Evolutionary conservation across 106 monocot genomes (phyloP), one percentile per base, ranked within the genome.

Genomic region (Phalaenopsis aphrodite): DNA sequence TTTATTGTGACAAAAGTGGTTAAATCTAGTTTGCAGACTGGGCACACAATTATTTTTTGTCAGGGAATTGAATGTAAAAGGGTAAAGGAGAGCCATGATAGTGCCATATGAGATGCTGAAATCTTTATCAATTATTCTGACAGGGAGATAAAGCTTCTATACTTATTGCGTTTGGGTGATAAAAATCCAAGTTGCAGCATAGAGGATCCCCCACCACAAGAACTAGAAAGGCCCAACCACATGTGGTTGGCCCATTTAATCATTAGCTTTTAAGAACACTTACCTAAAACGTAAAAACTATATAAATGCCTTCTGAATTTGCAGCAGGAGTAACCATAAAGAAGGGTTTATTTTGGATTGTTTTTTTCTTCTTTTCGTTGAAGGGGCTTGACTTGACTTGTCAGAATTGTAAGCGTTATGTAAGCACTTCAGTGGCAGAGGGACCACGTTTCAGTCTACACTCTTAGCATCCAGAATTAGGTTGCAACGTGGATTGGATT

Each of bases 41-140:
- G 36, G 38, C 38, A 3, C 24, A 71, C 52, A 52, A 52, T 12
- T 52, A 52, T 52, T 52, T 71, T 71, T 11, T 3, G 7, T 39
- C 71, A 71, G 24, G 12, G 38, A 38, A 71, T 37, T 71, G 24
- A 71, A 71, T 71, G 71, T 37, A 37, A 30, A 30, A 52, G 52
- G 52, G 52, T 52, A 52, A 52, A 71, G 38, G 71, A 38, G 71
- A 71, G 10, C 38, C 69, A 71, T 39, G 71, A 38, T 3, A 71
- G 71, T 71, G 52, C 52, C 3, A 52, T 52, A 71, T 24, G 36
- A 39, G 71, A 39, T 71, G 12, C 38, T 71, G 71, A 71, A 38
- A 37, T 71, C 71, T 71, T 37, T 39, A 71, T 71, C 37, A 71
- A 71, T 71, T 71, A 71, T 71, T 71, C 71, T 71, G 71, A 71